phyloP scores from a whole-genome alignment of 2,329 filamentous ascomycete species.

The Penicillium expansum region DNA sequence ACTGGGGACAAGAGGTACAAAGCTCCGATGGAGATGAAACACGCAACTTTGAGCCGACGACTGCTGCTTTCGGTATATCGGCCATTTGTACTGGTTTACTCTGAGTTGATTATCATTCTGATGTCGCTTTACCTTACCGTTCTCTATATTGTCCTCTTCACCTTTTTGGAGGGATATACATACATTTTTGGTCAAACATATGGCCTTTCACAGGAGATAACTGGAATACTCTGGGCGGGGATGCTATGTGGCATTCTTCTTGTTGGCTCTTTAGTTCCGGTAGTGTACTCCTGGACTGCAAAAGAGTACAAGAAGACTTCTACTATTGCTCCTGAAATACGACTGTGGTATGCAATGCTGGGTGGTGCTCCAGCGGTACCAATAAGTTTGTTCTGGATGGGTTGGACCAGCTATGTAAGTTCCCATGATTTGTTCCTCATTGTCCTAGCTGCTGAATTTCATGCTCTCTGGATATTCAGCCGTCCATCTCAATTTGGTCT shows the following conservation, averaged over 20 bases:
- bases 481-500: conserved; percentile 49
- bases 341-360: conserved; percentile 54
- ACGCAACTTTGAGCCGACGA: conserved; percentile 39
- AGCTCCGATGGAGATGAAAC: conserved; percentile 42
- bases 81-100: conserved; percentile 47
- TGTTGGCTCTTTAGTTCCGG: conserved; percentile 41
- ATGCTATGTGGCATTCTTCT: conserved; percentile 43
- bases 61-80: conserved; percentile 35
- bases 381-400: conserved; percentile 57
- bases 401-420: conserved; percentile 46
- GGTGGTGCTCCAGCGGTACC: conserved; percentile 50
- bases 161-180: conserved; percentile 46
- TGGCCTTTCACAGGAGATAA: conserved; percentile 45
- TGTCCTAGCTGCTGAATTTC: neutral
- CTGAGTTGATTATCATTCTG: conserved; percentile 37
- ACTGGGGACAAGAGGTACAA: conserved; percentile 48
- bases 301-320: neutral
- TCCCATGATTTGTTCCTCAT: neutral
- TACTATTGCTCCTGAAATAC: conserved; percentile 42
- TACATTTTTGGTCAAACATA: conserved; percentile 53
- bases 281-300: conserved; percentile 46
- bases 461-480: neutral
- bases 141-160: conserved; percentile 34
- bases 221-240: conserved; percentile 47
- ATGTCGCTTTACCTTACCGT: conserved; percentile 29